Evolutionary conservation across 495 filamentous ascomycete genomes (phyloP).

Genomic region (Podospora pseudoanserina): DNA sequence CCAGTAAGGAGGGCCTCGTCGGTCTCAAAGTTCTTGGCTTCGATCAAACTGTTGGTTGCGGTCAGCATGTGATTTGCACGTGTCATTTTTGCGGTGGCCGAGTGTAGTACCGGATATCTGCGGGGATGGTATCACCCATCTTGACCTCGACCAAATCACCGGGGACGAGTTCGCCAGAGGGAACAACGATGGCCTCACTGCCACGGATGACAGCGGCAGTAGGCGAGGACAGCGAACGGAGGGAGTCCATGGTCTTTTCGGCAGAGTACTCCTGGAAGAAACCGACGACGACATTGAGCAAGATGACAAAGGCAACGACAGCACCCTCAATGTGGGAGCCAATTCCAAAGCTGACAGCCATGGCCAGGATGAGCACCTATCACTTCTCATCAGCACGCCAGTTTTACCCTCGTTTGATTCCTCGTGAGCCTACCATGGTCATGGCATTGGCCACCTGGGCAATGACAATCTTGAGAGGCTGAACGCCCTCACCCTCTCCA

Average conservation of each 20-base stretch:
- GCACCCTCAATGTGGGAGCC: slow-evolving; percentile 80
- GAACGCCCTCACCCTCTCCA: slow-evolving; percentile 47
- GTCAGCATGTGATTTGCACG: background rate
- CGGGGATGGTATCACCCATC: slow-evolving; percentile 75
- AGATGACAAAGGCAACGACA: slow-evolving; percentile 74
- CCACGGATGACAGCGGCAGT: slow-evolving; percentile 72
- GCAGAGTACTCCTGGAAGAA: slow-evolving; percentile 84
- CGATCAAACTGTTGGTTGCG: slow-evolving; percentile 58
- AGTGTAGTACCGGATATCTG: no score
- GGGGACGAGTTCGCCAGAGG: slow-evolving; percentile 78
- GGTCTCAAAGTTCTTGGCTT: slow-evolving; percentile 67
- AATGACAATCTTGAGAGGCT: slow-evolving; percentile 50
- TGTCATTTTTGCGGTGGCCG: no score
- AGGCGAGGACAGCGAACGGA: slow-evolving; percentile 72
- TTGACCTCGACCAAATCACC: slow-evolving; percentile 72
- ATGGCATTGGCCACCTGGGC: slow-evolving; percentile 55
- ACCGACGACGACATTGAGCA: slow-evolving; percentile 70
- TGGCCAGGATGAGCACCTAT: slow-evolving; percentile 73
- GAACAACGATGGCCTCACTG: slow-evolving; percentile 65
- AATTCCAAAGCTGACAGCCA: slow-evolving; percentile 79
- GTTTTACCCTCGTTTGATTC: no score
- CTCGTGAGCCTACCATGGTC: slow-evolving; percentile 48
- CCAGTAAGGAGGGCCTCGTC: slow-evolving; percentile 55
- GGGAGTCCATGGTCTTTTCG: slow-evolving; percentile 82
- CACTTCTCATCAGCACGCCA: no score